Evolutionary conservation across 1,284 basidiomycete genomes (phyloP).

Genomic region (Chiua sp.): DNA sequence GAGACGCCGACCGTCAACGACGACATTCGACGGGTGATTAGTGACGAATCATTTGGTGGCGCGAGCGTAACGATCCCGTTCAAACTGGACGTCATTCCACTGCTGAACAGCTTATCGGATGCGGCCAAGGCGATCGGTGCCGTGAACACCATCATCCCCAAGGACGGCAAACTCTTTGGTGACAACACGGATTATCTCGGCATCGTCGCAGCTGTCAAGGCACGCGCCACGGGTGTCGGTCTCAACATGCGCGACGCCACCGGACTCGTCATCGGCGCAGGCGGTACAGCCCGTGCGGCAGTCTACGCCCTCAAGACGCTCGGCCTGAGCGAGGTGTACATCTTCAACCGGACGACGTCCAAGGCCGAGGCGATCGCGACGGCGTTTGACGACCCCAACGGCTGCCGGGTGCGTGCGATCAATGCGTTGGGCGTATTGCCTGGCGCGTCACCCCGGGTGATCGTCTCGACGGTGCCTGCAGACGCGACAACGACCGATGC

Average conservation of each 20-base stretch:
- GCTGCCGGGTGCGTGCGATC: slow-evolving; percentile 55
- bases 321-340: slow-evolving; percentile 72
- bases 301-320: slow-evolving; percentile 85
- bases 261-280: slow-evolving; percentile 88
- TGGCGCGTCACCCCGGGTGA: slow-evolving; percentile 68
- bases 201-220: slow-evolving; percentile 66
- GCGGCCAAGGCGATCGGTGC: slow-evolving; percentile 88
- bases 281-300: slow-evolving; percentile 92
- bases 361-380: slow-evolving; percentile 75
- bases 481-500: slow-evolving; percentile 56
- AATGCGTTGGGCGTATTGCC: slow-evolving; percentile 64
- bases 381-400: slow-evolving; percentile 59
- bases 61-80: slow-evolving; percentile 96
- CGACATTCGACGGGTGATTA: slow-evolving; percentile 67
- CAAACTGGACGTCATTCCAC: slow-evolving; percentile 86
- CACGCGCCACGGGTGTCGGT: slow-evolving; percentile 35
- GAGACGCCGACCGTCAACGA: slow-evolving; percentile 77
- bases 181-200: slow-evolving; percentile 97
- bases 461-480: slow-evolving; percentile 89
- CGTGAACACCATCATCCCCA: slow-evolving; percentile 88
- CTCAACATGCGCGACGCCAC: slow-evolving; percentile 35
- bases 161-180: slow-evolving; percentile 63
- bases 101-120: slow-evolving; percentile 78
- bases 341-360: slow-evolving; percentile 82
- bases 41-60: slow-evolving; percentile 84